These are phyloP conservation scores for Sequoia sempervirens DNA, from an alignment of 75 land plant species.

Conservation along the genomic window DNA sequence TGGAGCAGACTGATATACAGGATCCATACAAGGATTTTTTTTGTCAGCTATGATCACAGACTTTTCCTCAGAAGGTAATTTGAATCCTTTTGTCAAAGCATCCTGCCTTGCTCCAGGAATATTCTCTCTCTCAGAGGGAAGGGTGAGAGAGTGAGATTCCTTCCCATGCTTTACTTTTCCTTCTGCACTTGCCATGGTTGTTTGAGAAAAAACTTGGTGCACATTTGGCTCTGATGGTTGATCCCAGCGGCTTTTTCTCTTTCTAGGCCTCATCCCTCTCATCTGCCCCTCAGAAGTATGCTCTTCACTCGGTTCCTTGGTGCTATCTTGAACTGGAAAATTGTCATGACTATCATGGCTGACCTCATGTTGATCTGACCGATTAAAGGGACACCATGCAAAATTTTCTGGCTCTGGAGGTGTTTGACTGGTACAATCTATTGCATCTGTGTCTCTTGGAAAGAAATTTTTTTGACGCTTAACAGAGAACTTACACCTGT, in stretches of 20 bases:
- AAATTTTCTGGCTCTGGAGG: not conserved
- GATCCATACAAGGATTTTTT: not conserved
- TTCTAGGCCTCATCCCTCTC: conserved; percentile 19
- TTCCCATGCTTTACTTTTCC: not conserved
- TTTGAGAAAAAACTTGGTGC: not conserved
- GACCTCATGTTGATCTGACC: not conserved
- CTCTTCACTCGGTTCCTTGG: not conserved
- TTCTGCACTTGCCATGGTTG: not conserved
- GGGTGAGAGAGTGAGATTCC: not conserved
- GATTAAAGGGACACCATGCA: not conserved
- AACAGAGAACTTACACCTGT: conserved; percentile 9
- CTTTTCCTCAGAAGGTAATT: not conserved
- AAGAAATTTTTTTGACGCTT: conserved; percentile 15
- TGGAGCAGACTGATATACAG: not conserved
- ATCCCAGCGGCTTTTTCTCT: conserved; percentile 71
- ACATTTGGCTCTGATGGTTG: conserved; percentile 19
- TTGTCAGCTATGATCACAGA: not conserved
- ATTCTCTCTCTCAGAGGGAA: not conserved
- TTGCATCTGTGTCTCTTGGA: conserved; percentile 24
- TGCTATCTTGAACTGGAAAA: not conserved
- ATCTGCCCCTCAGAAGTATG: not conserved
- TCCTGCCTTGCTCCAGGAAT: not conserved
- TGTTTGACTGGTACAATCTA: conserved; percentile 13
- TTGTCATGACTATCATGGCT: not conserved
- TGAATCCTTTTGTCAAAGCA: not conserved